Evolutionary conservation across 805 yeast species (phyloP), one percentile per base, ranked within the genome.

Genomic region (Wickerhamiella vanderwaltii): DNA sequence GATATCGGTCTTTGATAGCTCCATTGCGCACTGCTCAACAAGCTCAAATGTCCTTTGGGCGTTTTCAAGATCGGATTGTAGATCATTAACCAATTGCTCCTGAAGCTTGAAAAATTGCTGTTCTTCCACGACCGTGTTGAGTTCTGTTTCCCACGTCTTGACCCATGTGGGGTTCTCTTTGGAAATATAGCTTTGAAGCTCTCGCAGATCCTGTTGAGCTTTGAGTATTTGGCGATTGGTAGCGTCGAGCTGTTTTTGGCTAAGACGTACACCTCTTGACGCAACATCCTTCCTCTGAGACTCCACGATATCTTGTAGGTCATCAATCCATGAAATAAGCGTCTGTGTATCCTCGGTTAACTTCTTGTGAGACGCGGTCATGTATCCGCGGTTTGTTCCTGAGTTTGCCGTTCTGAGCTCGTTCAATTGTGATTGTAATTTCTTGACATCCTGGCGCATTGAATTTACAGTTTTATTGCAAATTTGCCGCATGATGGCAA

Each of bases 41-140:
- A 91, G 65, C 30, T 72, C 73, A 54, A 77, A 84, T 0, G 96
- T 88, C 54, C 86, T 94, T 35, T 68, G 67, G 1, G 94, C 91
- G 51, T 77, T 79, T 18, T 69, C 72, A 24, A 91, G 61, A 60
- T 91, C 99, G 47, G 84, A 91, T 31, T 71, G 73, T 48, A 91
- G 62, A 55, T 88, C 94, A 23, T 67, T 68, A 1, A 84, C 73
- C 42, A 93, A 70, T 46, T 84, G 94, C 52, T 85, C 95, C 59
- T 88, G 96, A 15, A 85, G 69, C 43, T 82, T 82, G 62, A 87
- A 75, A 58, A 85, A 85, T 50, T 88, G 93, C 58, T 91, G 97
- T 54, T 87, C 96, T 53, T 85, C 94, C 49, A 94, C 80, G 11
- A 91, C 88, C 28, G 79, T 78, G 46, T 85, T 91, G 43, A 91